A percentile compares a stretch with the other conserved stretches of the same genome.
These are phyloP conservation scores for Aquilaria yunnanensis DNA, from an alignment of 345 rosid genomes.

Conservation along the genomic window DNA sequence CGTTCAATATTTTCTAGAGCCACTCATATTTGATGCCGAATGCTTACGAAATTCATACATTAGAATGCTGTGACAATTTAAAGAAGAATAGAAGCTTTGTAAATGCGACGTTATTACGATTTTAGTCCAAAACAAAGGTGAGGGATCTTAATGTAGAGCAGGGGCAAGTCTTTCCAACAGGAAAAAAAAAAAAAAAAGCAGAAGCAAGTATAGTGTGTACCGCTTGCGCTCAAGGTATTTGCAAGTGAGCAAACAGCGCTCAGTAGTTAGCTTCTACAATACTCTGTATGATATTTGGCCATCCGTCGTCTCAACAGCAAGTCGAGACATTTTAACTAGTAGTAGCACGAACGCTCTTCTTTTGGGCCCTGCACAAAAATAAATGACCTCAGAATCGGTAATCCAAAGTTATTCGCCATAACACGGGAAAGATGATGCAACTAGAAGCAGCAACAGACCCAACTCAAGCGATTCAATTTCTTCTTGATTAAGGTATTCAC, in stretches of 20 bases:
- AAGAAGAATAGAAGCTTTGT: too few relatives aligned
- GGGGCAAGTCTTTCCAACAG: too few relatives aligned
- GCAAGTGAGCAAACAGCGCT: too few relatives aligned
- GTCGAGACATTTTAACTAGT: conserved; percentile 53
- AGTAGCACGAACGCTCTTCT: conserved; percentile 56
- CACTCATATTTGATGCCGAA: too few relatives aligned
- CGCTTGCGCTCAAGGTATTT: too few relatives aligned
- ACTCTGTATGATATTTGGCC: conserved; percentile 52
- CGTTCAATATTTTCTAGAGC: too few relatives aligned
- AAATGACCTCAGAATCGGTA: background rate
- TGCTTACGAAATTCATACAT: too few relatives aligned
- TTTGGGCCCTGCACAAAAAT: conserved; percentile 43
- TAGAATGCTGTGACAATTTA: too few relatives aligned
- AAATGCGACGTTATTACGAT: too few relatives aligned
- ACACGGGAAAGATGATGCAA: background rate
- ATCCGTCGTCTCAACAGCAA: conserved; percentile 56
- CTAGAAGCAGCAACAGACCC: conserved; percentile 31
- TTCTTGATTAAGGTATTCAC: conserved; percentile 43
- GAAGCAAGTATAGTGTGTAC: background rate
- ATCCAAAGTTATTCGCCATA: background rate
- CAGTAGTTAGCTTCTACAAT: conserved; percentile 1
- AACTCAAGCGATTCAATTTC: conserved; percentile 61
- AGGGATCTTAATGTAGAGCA: too few relatives aligned
- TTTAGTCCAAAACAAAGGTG: too few relatives aligned
- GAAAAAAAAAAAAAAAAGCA: too few relatives aligned